Evolutionary conservation across 2,329 filamentous ascomycete genomes (phyloP), one percentile per base, ranked within the genome.

Genomic region (Arachnomyces sp.): DNA sequence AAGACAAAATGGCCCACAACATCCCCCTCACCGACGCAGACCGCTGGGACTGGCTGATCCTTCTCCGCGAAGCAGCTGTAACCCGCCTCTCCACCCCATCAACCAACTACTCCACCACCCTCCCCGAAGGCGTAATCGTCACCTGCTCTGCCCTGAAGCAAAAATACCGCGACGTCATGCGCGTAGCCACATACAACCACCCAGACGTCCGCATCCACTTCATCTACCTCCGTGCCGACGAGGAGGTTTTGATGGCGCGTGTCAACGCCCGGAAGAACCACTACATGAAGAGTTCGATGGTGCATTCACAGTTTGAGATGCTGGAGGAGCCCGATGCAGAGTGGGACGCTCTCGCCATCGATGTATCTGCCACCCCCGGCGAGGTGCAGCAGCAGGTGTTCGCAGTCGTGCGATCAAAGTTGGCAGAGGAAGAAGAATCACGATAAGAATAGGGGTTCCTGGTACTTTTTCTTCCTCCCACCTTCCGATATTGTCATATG

Each of bases 261-360:
- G 89, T 96, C 7, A 72, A 73, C 28, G 70, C 74, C 30, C 77
- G 92, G 50, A 67, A 89, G 65, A 80, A 80, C 38, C 92, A 98
- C 61, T 98, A 92, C 65, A 95, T 98, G 89, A 90, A 92, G 54
- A 83, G 86, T 51, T 77, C 79, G 54, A 96, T 98, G 90, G 89
- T 98, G 7, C 81, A 84, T 55, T 94, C 87, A 65, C 92, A 98
- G 60, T 83, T 96, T 50, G 77, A 81, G 47, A 82, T 80, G 38
- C 74, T 98, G n/a, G 90, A 98, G 66, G 79, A 82, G 46, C 92
- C 92, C 0, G 77, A 85, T 40, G 84, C 88, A 57, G 68, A 74
- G 47, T 69, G 63, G 57, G 85, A 92, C 61, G 81, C 84, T 45
- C 72, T 88, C 46, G 77, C 69, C 40, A 70, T 90, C 43, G 81